A percentile compares a stretch with the other conserved stretches of the same genome.
phyloP scores from a whole-genome alignment of 2,329 filamentous ascomycete species.

The Aaosphaeria pasadenensis region DNA sequence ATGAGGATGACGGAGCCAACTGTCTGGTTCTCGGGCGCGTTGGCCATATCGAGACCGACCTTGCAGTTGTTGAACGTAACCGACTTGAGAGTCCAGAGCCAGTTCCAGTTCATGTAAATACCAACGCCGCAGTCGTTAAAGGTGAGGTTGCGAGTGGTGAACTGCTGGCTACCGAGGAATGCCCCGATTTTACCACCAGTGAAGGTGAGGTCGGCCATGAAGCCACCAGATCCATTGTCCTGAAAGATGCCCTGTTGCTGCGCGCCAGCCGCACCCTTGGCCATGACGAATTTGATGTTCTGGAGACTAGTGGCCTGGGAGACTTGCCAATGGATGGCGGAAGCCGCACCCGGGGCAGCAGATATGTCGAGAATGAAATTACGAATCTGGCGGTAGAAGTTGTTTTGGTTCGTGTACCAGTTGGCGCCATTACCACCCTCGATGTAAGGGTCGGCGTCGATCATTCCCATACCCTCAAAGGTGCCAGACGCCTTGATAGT shows the following conservation, averaged over 20 bases:
- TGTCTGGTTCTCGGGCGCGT: conserved; percentile 61
- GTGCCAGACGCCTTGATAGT: conserved; percentile 62
- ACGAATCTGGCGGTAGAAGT: conserved; percentile 55
- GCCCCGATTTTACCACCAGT: conserved; percentile 59
- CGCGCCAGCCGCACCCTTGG: conserved; percentile 41
- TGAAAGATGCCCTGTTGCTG: conserved; percentile 59
- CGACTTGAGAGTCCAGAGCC: conserved; percentile 49
- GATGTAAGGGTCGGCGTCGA: conserved; percentile 84
- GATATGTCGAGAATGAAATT: conserved; percentile 53
- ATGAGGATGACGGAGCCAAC: conserved; percentile 83
- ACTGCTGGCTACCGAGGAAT: conserved; percentile 64
- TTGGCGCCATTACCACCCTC: conserved; percentile 53
- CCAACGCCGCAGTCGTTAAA: conserved; percentile 50
- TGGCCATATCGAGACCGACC: conserved; percentile 50
- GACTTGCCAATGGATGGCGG: conserved; percentile 66
- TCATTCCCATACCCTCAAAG: conserved; percentile 83
- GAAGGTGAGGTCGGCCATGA: conserved; percentile 59
- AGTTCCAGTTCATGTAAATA: conserved; percentile 56
- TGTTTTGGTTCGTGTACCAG: conserved; percentile 54
- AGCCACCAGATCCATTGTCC: conserved; percentile 60
- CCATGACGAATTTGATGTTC: conserved; percentile 60
- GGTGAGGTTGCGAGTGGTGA: conserved; percentile 50
- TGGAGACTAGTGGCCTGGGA: conserved; percentile 63
- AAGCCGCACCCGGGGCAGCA: conserved; percentile 32
- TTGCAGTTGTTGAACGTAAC: conserved; percentile 47